Base-by-base conservation (phyloP, 2,329 filamentous ascomycete species). In the Xylariaceae sp. region DNA sequence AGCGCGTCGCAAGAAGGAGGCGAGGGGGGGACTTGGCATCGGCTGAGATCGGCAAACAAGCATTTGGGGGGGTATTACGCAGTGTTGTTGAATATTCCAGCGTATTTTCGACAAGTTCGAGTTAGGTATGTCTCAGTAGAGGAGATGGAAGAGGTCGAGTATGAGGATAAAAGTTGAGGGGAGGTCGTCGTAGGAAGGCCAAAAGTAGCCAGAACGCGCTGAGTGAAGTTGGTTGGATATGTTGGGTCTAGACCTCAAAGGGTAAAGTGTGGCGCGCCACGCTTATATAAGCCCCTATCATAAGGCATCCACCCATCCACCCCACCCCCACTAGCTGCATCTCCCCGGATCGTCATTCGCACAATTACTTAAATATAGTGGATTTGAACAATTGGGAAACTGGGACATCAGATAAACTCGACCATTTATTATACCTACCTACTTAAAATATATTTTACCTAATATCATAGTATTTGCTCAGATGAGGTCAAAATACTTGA, bases 1-100 rank as follows among this genome's bases (percentile, higher is more conserved):
- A 72, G 69, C 68, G 69, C 69, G 70, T 71, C 69, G 68, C 70
- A 70, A 67, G 67, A 49, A 65, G 63, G 59, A 55, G 65, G 59
- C 54, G 65, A 57, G 65, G 63, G 64, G 67, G 63, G 67, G 66
- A 57, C 58, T 64, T 65, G 56, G 61, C 59, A 54, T 62, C 54
- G 66, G 65, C 52, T 61, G 61, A 55, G 49, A 60, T 55, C 60
- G 64, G 59, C 65, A 68, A 70, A 67, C 58, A 71, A 64, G 67
- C 70, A 72, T 72, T 26, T 70, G 67, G 69, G 65, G 59, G 62
- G 50, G 54, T 50, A 48, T 54, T 44, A 60, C 1, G 46, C 37
- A 46, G 18, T 29, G 37, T 18, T 47, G 2, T 7, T 21, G 19
- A 48, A 40, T 2, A 37, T 12, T 37, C 7, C 44, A 41, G 21